phyloP scores from a whole-genome alignment of 139 green algal species.

The Chloropicon primus region DNA sequence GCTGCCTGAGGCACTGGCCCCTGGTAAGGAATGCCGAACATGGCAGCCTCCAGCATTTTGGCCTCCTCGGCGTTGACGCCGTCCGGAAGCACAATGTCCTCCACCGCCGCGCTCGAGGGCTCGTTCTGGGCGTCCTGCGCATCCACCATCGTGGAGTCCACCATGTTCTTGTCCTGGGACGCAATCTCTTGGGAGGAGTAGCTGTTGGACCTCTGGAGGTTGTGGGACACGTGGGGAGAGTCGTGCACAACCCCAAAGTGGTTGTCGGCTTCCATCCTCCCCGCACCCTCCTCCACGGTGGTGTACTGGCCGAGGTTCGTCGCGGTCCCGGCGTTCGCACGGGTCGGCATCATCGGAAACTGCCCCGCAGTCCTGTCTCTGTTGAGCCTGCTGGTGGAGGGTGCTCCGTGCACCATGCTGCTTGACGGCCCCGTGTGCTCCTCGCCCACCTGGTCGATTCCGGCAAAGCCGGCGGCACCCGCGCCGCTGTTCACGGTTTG shows the following conservation, averaged over 20 bases:
- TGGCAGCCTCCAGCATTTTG: constrained; percentile 63
- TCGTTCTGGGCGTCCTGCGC: neutral
- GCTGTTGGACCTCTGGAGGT: neutral
- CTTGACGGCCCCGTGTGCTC: neutral
- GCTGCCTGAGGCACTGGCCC: constrained; percentile 27
- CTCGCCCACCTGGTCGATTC: neutral
- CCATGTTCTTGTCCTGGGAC: neutral
- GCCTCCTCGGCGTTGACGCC: constrained; percentile 47
- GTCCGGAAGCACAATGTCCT: constrained; percentile 17
- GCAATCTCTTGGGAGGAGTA: neutral
- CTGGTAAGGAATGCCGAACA: constrained; percentile 60
- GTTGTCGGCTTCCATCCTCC: neutral
- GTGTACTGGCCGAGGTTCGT: neutral
- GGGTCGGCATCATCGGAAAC: neutral
- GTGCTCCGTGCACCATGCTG: neutral
- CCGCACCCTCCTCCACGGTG: neutral
- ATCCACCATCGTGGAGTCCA: neutral
- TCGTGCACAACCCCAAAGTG: neutral
- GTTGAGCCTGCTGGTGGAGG: neutral
- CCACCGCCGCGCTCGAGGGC: neutral
- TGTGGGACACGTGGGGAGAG: neutral
- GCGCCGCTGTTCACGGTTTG: neutral
- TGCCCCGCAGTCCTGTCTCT: neutral
- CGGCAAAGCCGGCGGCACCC: too few species aligned
- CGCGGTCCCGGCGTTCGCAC: neutral